Percentiles rank a stretch among this genome's conserved stretches.
Conservation (phyloP, 345 rosid species). For the Murraya paniculata region DNA sequence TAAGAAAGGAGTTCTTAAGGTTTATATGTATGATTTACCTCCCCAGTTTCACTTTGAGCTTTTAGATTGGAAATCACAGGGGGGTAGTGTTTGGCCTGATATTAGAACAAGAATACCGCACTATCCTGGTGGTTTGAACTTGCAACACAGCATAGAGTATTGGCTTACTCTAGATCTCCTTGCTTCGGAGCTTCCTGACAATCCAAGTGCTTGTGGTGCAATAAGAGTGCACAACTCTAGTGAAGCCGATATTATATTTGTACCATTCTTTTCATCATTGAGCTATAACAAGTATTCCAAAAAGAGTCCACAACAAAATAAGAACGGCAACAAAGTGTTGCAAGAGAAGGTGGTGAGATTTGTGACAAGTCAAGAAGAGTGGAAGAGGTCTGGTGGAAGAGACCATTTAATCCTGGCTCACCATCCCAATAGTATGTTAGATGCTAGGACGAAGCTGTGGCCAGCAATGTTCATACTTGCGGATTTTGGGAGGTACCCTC, state of each 20-base stretch:
- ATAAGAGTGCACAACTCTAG: slow-evolving; percentile 74
- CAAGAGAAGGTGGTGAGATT: slow-evolving; percentile 66
- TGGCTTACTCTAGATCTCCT: slow-evolving; percentile 93
- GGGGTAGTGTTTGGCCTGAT: slow-evolving; percentile 76
- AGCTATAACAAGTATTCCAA: slow-evolving; percentile 76
- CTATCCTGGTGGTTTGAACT: slow-evolving; percentile 89
- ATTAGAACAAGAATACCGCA: slow-evolving; percentile 46
- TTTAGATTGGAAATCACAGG: slow-evolving; percentile 64
- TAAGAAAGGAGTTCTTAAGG: slow-evolving; percentile 42
- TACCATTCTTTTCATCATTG: slow-evolving; percentile 88
- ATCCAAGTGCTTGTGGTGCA: slow-evolving; percentile 48
- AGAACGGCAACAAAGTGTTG: slow-evolving; percentile 54
- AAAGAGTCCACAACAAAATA: slow-evolving; percentile 54
- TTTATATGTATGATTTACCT: slow-evolving; percentile 87
- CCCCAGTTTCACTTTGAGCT: slow-evolving; percentile 87
- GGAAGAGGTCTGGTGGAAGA: slow-evolving; percentile 76
- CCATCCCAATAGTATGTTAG: slow-evolving; percentile 90
- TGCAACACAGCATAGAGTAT: slow-evolving; percentile 94
- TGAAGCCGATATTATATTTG: slow-evolving; percentile 79
- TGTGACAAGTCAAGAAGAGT: slow-evolving; percentile 58
- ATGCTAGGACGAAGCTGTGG: slow-evolving; percentile 75
- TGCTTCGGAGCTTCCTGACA: slow-evolving; percentile 56
- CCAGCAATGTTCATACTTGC: slow-evolving; percentile 78
- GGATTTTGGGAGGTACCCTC: slow-evolving; percentile 93
- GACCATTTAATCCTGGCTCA: slow-evolving; percentile 87